Base-by-base conservation (phyloP, 495 filamentous ascomycete genomes). In the Aspergillus leporis region DNA sequence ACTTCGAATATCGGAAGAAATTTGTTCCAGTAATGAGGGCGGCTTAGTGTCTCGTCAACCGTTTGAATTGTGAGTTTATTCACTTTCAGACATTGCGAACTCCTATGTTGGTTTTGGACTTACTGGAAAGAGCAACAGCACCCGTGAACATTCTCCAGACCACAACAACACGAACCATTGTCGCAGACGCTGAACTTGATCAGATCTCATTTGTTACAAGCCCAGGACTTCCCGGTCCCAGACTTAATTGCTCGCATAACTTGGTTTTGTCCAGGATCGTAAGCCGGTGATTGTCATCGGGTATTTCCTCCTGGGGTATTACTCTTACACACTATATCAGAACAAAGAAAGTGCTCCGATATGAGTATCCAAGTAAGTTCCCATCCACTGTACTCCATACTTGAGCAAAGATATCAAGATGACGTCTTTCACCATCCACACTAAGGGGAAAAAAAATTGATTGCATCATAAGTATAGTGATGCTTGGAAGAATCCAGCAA, bases 271-370 rank as follows among this genome's bases (percentile, higher is more conserved):
- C 43, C 19, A 47, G 43, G 18, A 47, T 47, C 19, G 43, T 47
- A 47, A 47, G 19, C 43, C 43, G 43, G 43, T 23, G 43, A 47
- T 47, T 47, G 23, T 10, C 12, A 23, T 47, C 43, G 43, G 43
- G 43, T 47, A 47, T 23, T 47, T 41, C 32, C 43, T 47, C 3
- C 19, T 40, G 36, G 8, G 18, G 43, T 47, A 47, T 10, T 47
- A 14, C 43, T 16, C 19, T 22, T 23, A 47, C 43, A 23, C 3
- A n/a, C 43, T n/a, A 43, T 47, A 47, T 47, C 43, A 47, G 19
- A 47, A 47, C 21, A 21, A 23, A 47, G 43, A 47, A 47, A 14
- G 43, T 47, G 18, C 18, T 47, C 19, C 43, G 38, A 41, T 41
- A 41, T n/a, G 13, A 41, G 34, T 36, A n/a, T 41, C 16, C 34